Base-by-base conservation (phyloP, 1,139 yeast genomes). In the Debaryomycetaceae sp. region DNA sequence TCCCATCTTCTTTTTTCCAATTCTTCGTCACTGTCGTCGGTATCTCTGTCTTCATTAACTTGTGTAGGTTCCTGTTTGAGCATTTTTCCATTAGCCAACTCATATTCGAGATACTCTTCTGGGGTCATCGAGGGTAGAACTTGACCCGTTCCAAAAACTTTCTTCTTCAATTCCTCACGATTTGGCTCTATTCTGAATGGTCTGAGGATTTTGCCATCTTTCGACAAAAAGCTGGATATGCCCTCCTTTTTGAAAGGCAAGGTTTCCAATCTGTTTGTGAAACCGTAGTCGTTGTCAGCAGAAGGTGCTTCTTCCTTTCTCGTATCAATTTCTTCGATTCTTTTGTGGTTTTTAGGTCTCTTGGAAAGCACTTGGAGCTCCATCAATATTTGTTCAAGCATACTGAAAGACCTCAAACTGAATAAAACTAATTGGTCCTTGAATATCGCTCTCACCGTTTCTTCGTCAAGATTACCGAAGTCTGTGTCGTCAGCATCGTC, bases 121-220 rank as follows among this genome's bases (percentile, higher is more conserved):
- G 94, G 92, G 0, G 96, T 72, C 95, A 94, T 88, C 0, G 97
- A 87, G 1, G 99, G 99, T 31, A 92, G 70, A 30, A 78, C 81
- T 61, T 92, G 98, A 0, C 98, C 98, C 1, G 95, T 87, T 1
- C 98, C 97, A 55, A 79, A 81, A 0, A 91, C 96, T 50, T 81
- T 79, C 19, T 70, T 65, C 42, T 74, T 70, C 17, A 87, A 52
- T 34, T 81, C 78, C 18, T 81, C 77, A 40, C 86, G 72, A 34
- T 70, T 63, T 5, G 81, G 69, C 5, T 88, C 79, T 24, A 92
- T 75, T 0, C 94, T 87, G 59, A 92, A 92, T 6, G 97, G 98
- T 48, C 86, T 78, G 31, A 87, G 63, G 1, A 89, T 83, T 58
- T 82, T 85, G 3, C 97, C 97, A 38, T 78, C 78, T 48, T 76